These are phyloP conservation scores for Colletotrichum sp. DNA, from an alignment of 2,329 filamentous ascomycete species.

Conservation along the genomic window DNA sequence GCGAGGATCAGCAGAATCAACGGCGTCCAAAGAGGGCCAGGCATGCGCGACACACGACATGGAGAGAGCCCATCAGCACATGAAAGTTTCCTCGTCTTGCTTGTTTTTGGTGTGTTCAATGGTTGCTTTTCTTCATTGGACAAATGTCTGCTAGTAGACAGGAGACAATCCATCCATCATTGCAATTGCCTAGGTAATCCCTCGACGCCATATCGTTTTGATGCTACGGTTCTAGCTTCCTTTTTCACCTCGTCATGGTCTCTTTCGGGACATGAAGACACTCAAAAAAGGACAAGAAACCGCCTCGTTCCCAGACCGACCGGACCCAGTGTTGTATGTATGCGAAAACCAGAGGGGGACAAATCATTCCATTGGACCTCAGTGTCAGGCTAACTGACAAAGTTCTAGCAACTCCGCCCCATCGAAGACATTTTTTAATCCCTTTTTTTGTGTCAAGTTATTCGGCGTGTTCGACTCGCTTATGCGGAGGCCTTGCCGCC, in stretches of 20 bases:
- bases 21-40: background rate
- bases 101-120: slow-evolving; percentile 15
- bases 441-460: background rate
- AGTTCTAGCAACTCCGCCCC: slow-evolving; percentile 13
- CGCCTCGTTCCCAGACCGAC: slow-evolving; percentile 7
- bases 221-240: background rate
- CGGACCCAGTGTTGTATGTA: background rate
- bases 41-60: background rate
- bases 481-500: slow-evolving; percentile 40
- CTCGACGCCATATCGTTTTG: slow-evolving; percentile 57
- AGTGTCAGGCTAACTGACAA: slow-evolving; percentile 14
- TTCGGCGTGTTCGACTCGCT: slow-evolving; percentile 13
- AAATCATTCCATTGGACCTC: slow-evolving; percentile 14
- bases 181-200: slow-evolving; percentile 53
- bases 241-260: background rate
- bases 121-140: slow-evolving; percentile 14
- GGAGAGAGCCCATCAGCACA: background rate
- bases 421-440: slow-evolving; percentile 2
- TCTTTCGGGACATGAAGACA: background rate
- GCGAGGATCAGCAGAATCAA: background rate
- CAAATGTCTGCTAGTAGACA: slow-evolving; percentile 29
- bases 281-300: background rate
- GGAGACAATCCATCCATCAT: slow-evolving; percentile 27
- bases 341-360: background rate
- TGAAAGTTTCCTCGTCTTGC: background rate